A percentile compares a stretch with the other conserved stretches of the same genome.
phyloP scores from a whole-genome alignment of 768 basidiomycete species.

The Daedaleopsis nitida region DNA sequence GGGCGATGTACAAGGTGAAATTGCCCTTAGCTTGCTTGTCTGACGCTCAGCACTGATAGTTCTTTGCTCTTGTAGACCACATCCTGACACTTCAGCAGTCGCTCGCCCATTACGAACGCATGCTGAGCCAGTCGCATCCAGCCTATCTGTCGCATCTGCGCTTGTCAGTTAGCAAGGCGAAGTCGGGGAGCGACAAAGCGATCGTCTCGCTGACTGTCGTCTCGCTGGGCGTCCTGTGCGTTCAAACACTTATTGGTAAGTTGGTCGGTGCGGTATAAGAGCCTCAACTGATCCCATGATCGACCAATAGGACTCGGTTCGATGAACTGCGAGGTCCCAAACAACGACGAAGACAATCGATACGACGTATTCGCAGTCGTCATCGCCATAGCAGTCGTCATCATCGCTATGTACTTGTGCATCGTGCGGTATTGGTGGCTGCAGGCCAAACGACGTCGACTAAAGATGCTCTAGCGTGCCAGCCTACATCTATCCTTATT shows the following conservation, averaged over 20 bases:
- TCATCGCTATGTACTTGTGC: constrained; percentile 45
- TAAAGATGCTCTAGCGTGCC: constrained; percentile 5
- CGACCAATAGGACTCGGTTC: constrained; percentile 60
- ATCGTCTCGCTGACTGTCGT: constrained; percentile 69
- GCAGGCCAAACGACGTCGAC: constrained; percentile 45
- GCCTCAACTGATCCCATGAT: not conserved
- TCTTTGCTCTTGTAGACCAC: constrained; percentile 61
- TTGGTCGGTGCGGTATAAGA: not conserved
- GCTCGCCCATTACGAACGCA: constrained; percentile 83
- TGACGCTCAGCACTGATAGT: not conserved
- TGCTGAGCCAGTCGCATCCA: constrained; percentile 86
- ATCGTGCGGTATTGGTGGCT: constrained; percentile 69
- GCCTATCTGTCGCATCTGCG: constrained; percentile 81
- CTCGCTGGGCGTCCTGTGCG: constrained; percentile 64
- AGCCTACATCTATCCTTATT: not conserved
- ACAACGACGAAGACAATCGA: constrained; percentile 43
- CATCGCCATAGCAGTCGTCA: constrained; percentile 45
- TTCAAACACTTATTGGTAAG: constrained; percentile 63
- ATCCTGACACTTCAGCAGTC: constrained; percentile 86
- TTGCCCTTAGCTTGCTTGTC: not conserved
- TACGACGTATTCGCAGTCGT: constrained; percentile 60
- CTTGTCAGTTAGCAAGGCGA: constrained; percentile 57
- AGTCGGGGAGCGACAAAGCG: constrained; percentile 64
- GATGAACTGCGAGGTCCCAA: constrained; percentile 65
- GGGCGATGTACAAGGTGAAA: constrained; percentile 85